phyloP scores from a whole-genome alignment of 495 filamentous ascomycete genomes.

The Aspergillus homomorphus region DNA sequence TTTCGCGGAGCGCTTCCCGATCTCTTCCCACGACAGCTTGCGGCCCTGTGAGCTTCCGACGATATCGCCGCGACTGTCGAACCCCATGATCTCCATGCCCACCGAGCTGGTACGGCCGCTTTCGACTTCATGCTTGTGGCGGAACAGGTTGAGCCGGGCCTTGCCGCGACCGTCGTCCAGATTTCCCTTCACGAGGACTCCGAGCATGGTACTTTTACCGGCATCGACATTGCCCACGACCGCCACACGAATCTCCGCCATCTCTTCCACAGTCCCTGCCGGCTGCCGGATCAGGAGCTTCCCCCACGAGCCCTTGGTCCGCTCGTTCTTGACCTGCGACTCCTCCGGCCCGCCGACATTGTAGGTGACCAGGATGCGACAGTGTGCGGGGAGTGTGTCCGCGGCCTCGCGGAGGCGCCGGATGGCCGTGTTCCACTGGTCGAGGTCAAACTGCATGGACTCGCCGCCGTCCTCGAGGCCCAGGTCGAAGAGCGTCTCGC shows the following conservation, averaged over 20 bases:
- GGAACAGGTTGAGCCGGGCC: slow-evolving; percentile 92
- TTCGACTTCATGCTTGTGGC: slow-evolving; percentile 97
- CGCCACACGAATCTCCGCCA: slow-evolving; percentile 94
- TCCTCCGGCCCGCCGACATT: slow-evolving; percentile 82
- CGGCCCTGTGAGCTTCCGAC: slow-evolving; percentile 79
- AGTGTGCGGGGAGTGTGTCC: slow-evolving; percentile 65
- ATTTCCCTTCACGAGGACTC: slow-evolving; percentile 91
- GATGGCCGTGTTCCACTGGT: slow-evolving; percentile 77
- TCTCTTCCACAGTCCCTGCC: slow-evolving; percentile 73
- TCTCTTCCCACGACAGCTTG: slow-evolving; percentile 95
- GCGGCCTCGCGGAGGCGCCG: slow-evolving; percentile 64
- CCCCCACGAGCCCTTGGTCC: slow-evolving; percentile 68
- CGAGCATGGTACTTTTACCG: slow-evolving; percentile 95
- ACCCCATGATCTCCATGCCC: slow-evolving; percentile 98
- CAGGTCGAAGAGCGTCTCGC: slow-evolving; percentile 88
- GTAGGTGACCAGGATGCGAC: slow-evolving; percentile 76
- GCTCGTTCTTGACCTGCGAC: slow-evolving; percentile 56
- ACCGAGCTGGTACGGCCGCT: slow-evolving; percentile 93
- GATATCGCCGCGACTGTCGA: slow-evolving; percentile 84
- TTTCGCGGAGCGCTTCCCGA: slow-evolving; percentile 90
- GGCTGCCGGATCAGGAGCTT: slow-evolving; percentile 79
- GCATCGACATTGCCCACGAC: slow-evolving; percentile 98
- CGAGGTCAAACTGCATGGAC: slow-evolving; percentile 74
- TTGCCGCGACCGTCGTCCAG: slow-evolving; percentile 94
- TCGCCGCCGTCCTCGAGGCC: slow-evolving; percentile 92